Conservation (phyloP, 805 yeast species). For the Zygosaccharomyces kombuchaensis region DNA sequence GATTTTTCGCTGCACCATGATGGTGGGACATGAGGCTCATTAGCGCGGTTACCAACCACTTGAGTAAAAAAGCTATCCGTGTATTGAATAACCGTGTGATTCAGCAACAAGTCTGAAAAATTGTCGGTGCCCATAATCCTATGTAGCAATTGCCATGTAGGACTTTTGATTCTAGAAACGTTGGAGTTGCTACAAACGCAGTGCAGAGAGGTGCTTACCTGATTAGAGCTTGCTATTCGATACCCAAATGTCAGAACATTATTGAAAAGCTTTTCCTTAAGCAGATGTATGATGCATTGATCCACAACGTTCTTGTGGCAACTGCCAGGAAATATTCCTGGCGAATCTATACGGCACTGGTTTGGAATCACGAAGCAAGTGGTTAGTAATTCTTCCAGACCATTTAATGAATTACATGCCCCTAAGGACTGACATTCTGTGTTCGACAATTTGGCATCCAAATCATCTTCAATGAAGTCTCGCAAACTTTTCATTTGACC, state of each 20-base stretch:
- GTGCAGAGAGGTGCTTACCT: constrained; percentile 30
- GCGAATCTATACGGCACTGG: constrained; percentile 6
- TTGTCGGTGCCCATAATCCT: constrained; percentile 36
- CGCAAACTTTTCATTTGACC: constrained; percentile 13
- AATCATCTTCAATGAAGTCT: constrained; percentile 10
- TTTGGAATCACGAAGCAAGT: constrained; percentile 14
- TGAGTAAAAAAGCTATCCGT: constrained; percentile 15
- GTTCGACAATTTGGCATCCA: constrained; percentile 1
- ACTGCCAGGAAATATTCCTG: constrained; percentile 4
- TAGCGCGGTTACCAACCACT: constrained; percentile 22
- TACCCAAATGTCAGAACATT: constrained; percentile 46
- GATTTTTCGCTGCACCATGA: constrained; percentile 10
- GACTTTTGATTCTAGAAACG: constrained; percentile 40
- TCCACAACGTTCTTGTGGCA: constrained; percentile 40
- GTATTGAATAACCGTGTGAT: constrained; percentile 32
- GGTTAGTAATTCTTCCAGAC: constrained; percentile 9
- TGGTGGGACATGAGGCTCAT: constrained; percentile 20
- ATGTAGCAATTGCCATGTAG: constrained; percentile 43
- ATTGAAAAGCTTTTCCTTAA: constrained; percentile 23
- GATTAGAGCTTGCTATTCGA: constrained; percentile 29
- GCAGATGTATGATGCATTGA: constrained; percentile 35
- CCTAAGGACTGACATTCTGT: not conserved
- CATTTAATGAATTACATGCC: constrained; percentile 10
- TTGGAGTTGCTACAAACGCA: constrained; percentile 38
- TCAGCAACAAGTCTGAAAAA: constrained; percentile 41